Evolutionary conservation across 108 stramenopile species (phyloP).

Genomic region (Cyclotella kingstonii): DNA sequence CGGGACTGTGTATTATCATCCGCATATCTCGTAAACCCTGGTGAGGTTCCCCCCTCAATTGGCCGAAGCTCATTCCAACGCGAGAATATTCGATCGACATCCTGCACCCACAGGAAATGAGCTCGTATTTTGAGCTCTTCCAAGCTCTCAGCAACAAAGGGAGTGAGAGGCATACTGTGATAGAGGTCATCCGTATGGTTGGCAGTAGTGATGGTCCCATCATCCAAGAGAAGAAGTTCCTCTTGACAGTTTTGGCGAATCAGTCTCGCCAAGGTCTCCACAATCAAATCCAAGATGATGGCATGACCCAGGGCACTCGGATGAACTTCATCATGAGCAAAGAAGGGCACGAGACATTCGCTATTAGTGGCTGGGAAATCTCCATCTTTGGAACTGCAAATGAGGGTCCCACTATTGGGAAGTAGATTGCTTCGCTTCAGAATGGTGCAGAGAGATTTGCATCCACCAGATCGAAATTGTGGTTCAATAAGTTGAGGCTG

Average conservation of each 20-base stretch:
- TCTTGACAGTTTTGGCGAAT: constrained; percentile 36
- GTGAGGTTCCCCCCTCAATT: constrained; percentile 3
- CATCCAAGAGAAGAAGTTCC: constrained; percentile 1
- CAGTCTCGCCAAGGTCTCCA: constrained; percentile 45
- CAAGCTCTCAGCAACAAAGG: constrained; percentile 41
- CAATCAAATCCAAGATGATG: constrained; percentile 52
- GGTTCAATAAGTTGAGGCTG: constrained; percentile 31
- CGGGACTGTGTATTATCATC: constrained; percentile 41
- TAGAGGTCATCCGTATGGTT: neutral
- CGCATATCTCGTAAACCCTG: constrained; percentile 41
- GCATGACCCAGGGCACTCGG: constrained; percentile 51
- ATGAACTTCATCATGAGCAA: constrained; percentile 61
- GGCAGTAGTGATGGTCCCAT: constrained; percentile 15
- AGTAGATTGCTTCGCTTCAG: constrained; percentile 34
- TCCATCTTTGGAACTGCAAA: constrained; percentile 32
- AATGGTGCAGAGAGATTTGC: constrained; percentile 46
- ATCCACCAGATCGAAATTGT: constrained; percentile 50
- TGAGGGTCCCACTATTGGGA: constrained; percentile 19
- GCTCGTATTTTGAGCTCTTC: constrained; percentile 31
- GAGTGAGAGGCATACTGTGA: constrained; percentile 40
- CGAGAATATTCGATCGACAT: constrained; percentile 48
- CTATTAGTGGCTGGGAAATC: constrained; percentile 30
- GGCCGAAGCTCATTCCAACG: constrained; percentile 42
- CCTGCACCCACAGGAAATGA: constrained; percentile 55
- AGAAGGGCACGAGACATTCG: constrained; percentile 50